Base-by-base conservation (phyloP, 371 early-diverging fungal genomes). In the Chytridiales sp. region DNA sequence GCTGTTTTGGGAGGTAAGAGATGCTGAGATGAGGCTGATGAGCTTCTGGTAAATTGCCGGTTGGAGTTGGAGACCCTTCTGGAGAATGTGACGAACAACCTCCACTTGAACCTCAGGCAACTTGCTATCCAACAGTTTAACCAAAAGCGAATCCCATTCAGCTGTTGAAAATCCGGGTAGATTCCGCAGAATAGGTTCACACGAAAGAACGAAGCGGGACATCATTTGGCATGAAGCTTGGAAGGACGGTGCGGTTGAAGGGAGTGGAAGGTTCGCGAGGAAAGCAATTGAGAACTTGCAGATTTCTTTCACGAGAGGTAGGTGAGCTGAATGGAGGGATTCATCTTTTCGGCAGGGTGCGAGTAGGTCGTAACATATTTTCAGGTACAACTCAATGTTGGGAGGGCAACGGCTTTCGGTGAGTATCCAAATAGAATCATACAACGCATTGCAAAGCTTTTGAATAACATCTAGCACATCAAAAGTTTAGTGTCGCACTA, bases 361-460 rank as follows among this genome's bases (percentile, higher is more conserved):
- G 11, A 56, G 27, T 4, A 56, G 8, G 19, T 9, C 38, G 27
- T 39, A 19, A 43, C n/a, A 8, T 42, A 59, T 43, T 19, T 40
- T 30, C 19, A 58, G 19, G 52, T 38, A 62, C 17, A 57, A 41
- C 22, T 62, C 48, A 19, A 36, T 47, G 30, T 46, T 41, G 5
- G 47, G 30, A 2, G 63, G 54, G 36, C 61, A 56, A 1, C 26
- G 36, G 47, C 56, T 56, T 6, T 42, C 44, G 3, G 30, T 34
- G 11, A 27, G 30, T 13, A 59, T 46, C 42, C 48, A 49, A 6
- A 46, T 11, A 24, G 29, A 19, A n/a, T 36, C 19, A n/a, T 17
- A 6, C 9, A 69, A 41, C 6, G 61, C 27, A 8, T 15, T 19
- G 0, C 62, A 53, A 11, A 65, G 22, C 22, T 38, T 46, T 1